Conservation (phyloP, 306 rosid genomes). For the Canavalia gladiata region DNA sequence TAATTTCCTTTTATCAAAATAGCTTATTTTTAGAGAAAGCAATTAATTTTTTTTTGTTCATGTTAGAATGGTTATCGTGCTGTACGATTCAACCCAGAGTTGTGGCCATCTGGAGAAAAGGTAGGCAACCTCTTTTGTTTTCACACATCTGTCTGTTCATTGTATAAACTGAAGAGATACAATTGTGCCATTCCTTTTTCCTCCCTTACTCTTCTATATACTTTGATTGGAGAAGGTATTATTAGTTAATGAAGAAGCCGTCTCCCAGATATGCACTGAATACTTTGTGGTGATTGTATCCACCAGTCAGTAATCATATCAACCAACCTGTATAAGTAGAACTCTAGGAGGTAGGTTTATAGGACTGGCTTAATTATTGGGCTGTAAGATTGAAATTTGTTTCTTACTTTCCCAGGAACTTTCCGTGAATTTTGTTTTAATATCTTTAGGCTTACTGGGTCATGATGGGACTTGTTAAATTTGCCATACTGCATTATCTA, state of each 20-base stretch:
- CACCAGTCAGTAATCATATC: not conserved
- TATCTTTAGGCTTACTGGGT: no score
- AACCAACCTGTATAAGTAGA: no score
- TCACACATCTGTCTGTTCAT: no score
- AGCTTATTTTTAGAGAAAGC: constrained; percentile 4
- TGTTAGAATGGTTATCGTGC: constrained; percentile 80
- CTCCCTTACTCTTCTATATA: not conserved
- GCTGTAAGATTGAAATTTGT: constrained; percentile 7
- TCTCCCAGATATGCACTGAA: not conserved
- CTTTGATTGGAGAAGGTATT: constrained; percentile 24
- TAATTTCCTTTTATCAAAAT: constrained; percentile 35
- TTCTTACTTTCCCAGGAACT: constrained; percentile 1
- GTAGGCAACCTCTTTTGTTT: constrained; percentile 45
- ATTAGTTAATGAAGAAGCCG: not conserved
- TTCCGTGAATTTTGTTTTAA: not conserved
- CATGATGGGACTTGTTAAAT: no score
- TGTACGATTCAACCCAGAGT: constrained; percentile 89
- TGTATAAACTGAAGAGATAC: no score
- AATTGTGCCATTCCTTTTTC: no score
- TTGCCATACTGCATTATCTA: no score
- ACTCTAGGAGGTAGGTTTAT: not conserved
- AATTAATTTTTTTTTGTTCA: constrained; percentile 46
- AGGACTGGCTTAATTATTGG: not conserved
- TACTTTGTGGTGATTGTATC: not conserved
- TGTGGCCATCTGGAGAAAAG: constrained; percentile 91